A percentile compares a stretch with the other conserved stretches of the same genome.
These are phyloP conservation scores for Babesia ovis DNA, from an alignment of 169 alveolate genomes.

Conservation along the genomic window DNA sequence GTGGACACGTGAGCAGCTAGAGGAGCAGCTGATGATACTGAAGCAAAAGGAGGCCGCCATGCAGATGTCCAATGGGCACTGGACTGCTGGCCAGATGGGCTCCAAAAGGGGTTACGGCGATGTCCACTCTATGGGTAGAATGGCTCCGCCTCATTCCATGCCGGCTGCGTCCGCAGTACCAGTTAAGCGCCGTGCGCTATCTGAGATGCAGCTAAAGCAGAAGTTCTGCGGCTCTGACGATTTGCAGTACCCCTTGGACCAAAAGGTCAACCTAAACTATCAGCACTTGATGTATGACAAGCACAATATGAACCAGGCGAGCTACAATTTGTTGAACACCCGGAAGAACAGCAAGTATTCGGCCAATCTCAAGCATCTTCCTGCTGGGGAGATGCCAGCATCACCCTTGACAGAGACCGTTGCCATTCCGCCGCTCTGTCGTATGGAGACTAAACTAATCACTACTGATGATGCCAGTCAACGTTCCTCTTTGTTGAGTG, in stretches of 20 bases:
- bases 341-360: background rate
- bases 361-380: background rate
- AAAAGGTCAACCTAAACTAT: background rate
- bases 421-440: constrained; percentile 5
- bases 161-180: too few relatives aligned
- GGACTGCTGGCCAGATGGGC: constrained; percentile 4
- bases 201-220: background rate
- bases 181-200: background rate
- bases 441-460: constrained; percentile 13
- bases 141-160: background rate
- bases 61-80: background rate
- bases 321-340: too few relatives aligned
- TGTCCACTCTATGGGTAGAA: background rate
- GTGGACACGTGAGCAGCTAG: constrained; percentile 33
- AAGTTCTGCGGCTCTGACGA: too few relatives aligned
- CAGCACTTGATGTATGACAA: background rate
- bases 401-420: background rate
- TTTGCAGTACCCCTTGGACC: too few relatives aligned
- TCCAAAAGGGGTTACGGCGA: background rate
- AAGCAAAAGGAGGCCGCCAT: constrained; percentile 4
- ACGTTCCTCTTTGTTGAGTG: background rate
- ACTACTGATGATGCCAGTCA: constrained; percentile 27
- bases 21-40: constrained; percentile 17
- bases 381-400: background rate
- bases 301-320: background rate